A percentile compares a stretch with the other conserved stretches of the same genome.
phyloP scores from a whole-genome alignment of 2,329 filamentous ascomycete genomes.

The Aspergillus japonicus region DNA sequence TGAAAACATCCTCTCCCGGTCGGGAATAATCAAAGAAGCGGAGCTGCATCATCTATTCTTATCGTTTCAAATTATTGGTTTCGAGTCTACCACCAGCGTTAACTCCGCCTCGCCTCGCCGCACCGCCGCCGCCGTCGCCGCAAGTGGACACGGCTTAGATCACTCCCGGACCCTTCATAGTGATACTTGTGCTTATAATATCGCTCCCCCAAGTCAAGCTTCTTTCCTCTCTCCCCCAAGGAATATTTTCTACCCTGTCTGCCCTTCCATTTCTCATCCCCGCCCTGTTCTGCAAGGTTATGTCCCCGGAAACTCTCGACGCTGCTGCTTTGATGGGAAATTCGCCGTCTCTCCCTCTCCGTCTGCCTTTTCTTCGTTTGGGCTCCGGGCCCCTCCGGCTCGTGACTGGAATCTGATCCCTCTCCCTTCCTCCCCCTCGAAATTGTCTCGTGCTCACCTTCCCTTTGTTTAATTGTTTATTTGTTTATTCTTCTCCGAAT shows the following conservation, averaged over 20 bases:
- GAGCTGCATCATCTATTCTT: neutral
- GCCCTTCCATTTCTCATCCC: slow-evolving; percentile 2
- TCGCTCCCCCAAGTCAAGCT: neutral
- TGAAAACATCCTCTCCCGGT: too few species aligned
- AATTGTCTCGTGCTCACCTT: slow-evolving; percentile 7
- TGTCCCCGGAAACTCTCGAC: slow-evolving; percentile 22
- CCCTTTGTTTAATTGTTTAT: neutral
- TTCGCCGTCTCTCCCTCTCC: slow-evolving; percentile 30
- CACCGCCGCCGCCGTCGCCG: slow-evolving; percentile 5
- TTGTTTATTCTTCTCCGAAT: neutral
- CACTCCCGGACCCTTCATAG: neutral
- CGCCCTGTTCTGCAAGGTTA: slow-evolving; percentile 15
- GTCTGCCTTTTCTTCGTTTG: slow-evolving; percentile 16
- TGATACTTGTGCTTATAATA: neutral
- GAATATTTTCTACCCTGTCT: neutral
- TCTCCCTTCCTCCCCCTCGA: neutral
- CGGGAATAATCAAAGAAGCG: too few species aligned
- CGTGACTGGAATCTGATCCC: slow-evolving; percentile 8
- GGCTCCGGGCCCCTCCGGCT: slow-evolving; percentile 19
- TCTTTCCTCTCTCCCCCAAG: slow-evolving; percentile 1
- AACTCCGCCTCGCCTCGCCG: neutral
- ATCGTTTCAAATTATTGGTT: neutral
- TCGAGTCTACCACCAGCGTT: neutral
- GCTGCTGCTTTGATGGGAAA: slow-evolving; percentile 22
- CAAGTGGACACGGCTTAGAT: slow-evolving; percentile 5